Base-by-base conservation (phyloP, 2,329 filamentous ascomycete genomes). In the Penicillium decumbens region DNA sequence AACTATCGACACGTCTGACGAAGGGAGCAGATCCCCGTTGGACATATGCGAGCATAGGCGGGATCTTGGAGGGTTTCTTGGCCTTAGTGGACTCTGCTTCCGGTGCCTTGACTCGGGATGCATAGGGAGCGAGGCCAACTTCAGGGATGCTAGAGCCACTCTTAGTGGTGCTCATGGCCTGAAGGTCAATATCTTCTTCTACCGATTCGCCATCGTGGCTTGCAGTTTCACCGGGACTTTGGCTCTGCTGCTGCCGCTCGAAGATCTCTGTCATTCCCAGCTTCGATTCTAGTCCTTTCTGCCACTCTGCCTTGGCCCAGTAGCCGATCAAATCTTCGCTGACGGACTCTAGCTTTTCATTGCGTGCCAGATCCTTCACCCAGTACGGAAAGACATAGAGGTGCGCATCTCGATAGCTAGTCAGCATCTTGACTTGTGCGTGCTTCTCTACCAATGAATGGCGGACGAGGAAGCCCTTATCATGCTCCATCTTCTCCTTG, bases 241-340 rank as follows among this genome's bases (percentile, higher is more conserved):
- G 64, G 7, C 68, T 57, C 45, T 67, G 66, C 50, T 65, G 75
- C 12, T 79, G 76, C 50, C 65, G 75, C 12, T 79, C 75, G 43
- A 93, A 76, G 3, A 92, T 80, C 39, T 85, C 77, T 43, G 80
- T 75, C 45, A 95, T 73, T 1, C 84, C 81, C 6, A 97, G 77
- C 69, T 95, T 96, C 44, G 87, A 82, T 0, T 81, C 82, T 3
- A 96, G 75, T 0, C 89, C 88, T 3, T 80, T 77, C 69, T 97
- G 91, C 93, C 93, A 98, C 47, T 84, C 84, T 0, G 92, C 84
- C 68, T 97, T 97, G 29, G 91, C 89, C 90, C 91, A 95, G 87
- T 89, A 95, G 6, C 91, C 90, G 13, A 97, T 77, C 5, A 96
- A 83, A 63, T 97, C 92, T 68, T 97, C 92, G 28, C 87, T 88